Conservation (phyloP, 2,329 filamentous ascomycete species). For the Hirsutella minnesotensis region DNA sequence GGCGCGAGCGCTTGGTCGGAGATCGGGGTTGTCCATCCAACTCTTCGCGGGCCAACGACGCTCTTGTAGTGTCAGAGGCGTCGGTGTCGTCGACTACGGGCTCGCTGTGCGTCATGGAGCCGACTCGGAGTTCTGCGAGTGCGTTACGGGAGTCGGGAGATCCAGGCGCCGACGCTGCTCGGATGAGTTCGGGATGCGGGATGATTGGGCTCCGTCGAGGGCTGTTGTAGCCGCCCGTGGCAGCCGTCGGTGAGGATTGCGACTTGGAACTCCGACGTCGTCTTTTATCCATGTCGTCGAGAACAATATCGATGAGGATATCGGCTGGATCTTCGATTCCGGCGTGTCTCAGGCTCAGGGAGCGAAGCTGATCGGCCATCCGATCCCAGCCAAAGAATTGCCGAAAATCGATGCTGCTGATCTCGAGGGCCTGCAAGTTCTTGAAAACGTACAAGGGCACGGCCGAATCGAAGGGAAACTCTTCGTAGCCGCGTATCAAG, state of each 20-base stretch:
- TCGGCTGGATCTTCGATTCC: constrained; percentile 83
- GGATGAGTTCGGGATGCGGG: constrained; percentile 53
- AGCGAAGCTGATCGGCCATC: constrained; percentile 81
- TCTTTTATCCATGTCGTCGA: constrained; percentile 93
- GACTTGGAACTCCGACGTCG: constrained; percentile 78
- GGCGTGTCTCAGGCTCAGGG: constrained; percentile 77
- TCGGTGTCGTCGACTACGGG: constrained; percentile 31
- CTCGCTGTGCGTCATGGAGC: constrained; percentile 46
- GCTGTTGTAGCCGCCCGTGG: constrained; percentile 48
- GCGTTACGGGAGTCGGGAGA: constrained; percentile 41
- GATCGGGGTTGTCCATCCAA: constrained; percentile 32
- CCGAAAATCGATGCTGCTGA: constrained; percentile 90
- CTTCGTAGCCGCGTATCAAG: constrained; percentile 85
- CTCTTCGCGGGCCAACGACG: constrained; percentile 34
- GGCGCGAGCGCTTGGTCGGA: constrained; percentile 35
- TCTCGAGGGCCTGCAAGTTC: constrained; percentile 85
- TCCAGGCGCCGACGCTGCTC: constrained; percentile 57
- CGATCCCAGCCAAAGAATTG: constrained; percentile 97
- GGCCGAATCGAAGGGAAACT: constrained; percentile 95
- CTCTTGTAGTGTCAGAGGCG: constrained; percentile 17
- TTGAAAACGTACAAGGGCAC: constrained; percentile 97
- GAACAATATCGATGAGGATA: constrained; percentile 79
- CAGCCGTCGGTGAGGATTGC: constrained; percentile 65
- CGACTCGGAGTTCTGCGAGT: constrained; percentile 39
- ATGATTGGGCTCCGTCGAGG: constrained; percentile 51